Evolutionary conservation across 139 green algal species (phyloP).

Genomic region (Coccomyxa sp.): DNA sequence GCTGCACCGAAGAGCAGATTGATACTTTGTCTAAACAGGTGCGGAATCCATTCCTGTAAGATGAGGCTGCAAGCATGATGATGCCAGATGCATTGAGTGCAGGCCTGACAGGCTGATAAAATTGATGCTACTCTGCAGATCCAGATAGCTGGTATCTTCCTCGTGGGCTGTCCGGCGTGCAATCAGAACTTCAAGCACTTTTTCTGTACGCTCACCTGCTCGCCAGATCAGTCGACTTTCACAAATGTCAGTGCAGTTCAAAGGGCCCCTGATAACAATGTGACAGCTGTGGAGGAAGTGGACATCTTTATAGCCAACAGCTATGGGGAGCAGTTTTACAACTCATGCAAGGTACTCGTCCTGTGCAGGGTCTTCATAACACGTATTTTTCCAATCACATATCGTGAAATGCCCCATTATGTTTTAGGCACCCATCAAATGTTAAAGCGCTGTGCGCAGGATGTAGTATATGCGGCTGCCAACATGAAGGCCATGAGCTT

Average conservation of each 20-base stretch:
- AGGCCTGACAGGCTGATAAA: not conserved
- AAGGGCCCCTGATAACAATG: conserved; percentile 30
- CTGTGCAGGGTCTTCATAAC: no score
- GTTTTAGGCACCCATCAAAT: no score
- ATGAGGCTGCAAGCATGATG: not conserved
- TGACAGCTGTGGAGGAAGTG: conserved; percentile 43
- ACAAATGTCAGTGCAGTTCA: conserved; percentile 69
- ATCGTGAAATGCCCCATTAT: not conserved
- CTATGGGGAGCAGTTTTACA: conserved; percentile 60
- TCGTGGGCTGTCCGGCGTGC: conserved; percentile 85
- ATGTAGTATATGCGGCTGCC: conserved; percentile 32
- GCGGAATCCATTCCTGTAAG: not conserved
- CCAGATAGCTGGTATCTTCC: conserved; percentile 61
- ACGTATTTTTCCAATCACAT: not conserved
- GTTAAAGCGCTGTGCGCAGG: conserved; percentile 3
- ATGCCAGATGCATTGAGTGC: no score
- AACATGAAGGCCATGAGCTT: conserved; percentile 84
- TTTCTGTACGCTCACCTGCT: conserved; percentile 75
- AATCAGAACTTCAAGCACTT: conserved; percentile 88
- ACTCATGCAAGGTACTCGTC: conserved; percentile 66
- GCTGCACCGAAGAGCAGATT: conserved; percentile 78
- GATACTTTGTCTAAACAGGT: conserved; percentile 58
- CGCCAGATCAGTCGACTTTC: conserved; percentile 77
- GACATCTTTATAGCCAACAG: conserved; percentile 33
- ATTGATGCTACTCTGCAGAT: conserved; percentile 31